Percentiles rank a stretch among this genome's conserved stretches.
These are phyloP conservation scores for Botrytis paeoniae DNA, from an alignment of 2,329 filamentous ascomycete genomes.

Conservation along the genomic window DNA sequence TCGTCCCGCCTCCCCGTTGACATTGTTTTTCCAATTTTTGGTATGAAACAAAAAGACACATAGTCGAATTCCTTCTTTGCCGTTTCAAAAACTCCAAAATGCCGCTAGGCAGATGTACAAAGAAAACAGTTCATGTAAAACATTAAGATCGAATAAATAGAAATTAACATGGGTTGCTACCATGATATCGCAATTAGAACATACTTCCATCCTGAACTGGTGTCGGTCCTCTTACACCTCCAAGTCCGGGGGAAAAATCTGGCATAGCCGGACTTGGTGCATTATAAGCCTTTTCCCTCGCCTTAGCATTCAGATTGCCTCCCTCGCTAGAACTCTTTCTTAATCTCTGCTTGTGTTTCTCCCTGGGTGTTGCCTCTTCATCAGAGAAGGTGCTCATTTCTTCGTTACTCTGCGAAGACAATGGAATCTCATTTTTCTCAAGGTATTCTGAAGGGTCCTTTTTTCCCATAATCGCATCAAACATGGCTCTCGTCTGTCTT, in stretches of 20 bases:
- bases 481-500: constrained; percentile 37
- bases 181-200: constrained; percentile 30
- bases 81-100: constrained; percentile 27
- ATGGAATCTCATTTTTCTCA: constrained; percentile 29
- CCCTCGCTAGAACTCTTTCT: constrained; percentile 37
- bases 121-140: constrained; percentile 31
- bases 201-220: constrained; percentile 31
- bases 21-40: constrained; percentile 16
- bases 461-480: constrained; percentile 31
- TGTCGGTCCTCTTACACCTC: neutral
- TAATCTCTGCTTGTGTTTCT: constrained; percentile 27
- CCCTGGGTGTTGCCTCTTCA: constrained; percentile 33
- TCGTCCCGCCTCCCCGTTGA: neutral
- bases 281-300: constrained; percentile 29
- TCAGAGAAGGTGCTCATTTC: constrained; percentile 39
- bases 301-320: constrained; percentile 35
- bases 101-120: constrained; percentile 27
- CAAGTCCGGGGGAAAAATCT: constrained; percentile 20
- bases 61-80: neutral
- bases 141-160: constrained; percentile 29
- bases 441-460: constrained; percentile 27
- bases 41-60: neutral
- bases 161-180: constrained; percentile 21
- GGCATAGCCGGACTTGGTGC: constrained; percentile 35
- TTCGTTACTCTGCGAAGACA: constrained; percentile 35